phyloP scores from a whole-genome alignment of 805 yeast genomes.

The Lachancea cidri region DNA sequence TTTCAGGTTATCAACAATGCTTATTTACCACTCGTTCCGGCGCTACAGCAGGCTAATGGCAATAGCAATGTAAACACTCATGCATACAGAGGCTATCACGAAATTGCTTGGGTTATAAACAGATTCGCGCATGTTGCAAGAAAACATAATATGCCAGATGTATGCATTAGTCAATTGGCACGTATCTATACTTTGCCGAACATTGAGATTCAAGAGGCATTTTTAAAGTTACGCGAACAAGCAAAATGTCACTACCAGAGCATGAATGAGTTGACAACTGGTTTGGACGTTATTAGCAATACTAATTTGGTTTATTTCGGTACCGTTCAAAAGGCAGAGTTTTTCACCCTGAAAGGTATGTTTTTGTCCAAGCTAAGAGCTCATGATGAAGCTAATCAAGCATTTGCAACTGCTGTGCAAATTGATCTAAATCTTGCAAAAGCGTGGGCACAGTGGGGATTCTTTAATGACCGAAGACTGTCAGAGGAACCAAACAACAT shows the following conservation, averaged over 20 bases:
- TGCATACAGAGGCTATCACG: slow-evolving; percentile 97
- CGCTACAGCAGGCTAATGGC: slow-evolving; percentile 66
- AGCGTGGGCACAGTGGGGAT: slow-evolving; percentile 99
- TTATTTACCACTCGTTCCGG: slow-evolving; percentile 87
- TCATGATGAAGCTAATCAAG: slow-evolving; percentile 93
- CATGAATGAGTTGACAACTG: slow-evolving; percentile 85
- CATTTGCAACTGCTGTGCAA: slow-evolving; percentile 96
- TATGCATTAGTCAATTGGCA: slow-evolving; percentile 86
- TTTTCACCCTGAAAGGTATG: slow-evolving; percentile 97
- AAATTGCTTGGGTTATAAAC: slow-evolving; percentile 98
- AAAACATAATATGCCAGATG: slow-evolving; percentile 94
- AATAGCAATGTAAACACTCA: slow-evolving; percentile 77
- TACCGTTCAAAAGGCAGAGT: slow-evolving; percentile 96
- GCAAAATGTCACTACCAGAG: slow-evolving; percentile 97
- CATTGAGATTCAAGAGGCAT: slow-evolving; percentile 97
- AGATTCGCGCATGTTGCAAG: slow-evolving; percentile 98
- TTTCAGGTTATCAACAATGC: slow-evolving; percentile 93
- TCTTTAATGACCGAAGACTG: slow-evolving; percentile 82
- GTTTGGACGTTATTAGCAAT: slow-evolving; percentile 92
- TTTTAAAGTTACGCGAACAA: slow-evolving; percentile 90
- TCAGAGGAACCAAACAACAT: slow-evolving; percentile 79
- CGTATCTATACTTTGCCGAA: slow-evolving; percentile 94
- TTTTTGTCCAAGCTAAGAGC: slow-evolving; percentile 86
- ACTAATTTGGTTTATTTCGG: slow-evolving; percentile 95
- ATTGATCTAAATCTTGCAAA: slow-evolving; percentile 89